These are phyloP conservation scores for Penicillium hordei DNA, from an alignment of 2,329 filamentous ascomycete species.

Conservation along the genomic window DNA sequence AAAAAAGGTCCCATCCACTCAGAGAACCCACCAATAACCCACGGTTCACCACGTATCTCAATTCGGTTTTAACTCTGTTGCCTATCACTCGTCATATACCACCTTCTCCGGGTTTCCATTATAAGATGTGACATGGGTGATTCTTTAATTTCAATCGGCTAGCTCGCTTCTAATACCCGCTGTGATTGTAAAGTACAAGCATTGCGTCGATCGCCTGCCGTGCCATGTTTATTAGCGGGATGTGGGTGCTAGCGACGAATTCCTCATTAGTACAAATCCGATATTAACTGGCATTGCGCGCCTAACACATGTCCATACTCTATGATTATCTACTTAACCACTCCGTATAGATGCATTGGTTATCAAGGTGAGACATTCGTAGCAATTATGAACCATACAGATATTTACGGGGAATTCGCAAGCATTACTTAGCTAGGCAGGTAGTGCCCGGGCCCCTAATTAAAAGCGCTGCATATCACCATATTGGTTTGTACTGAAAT, in stretches of 20 bases:
- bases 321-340: background rate
- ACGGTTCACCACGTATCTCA: background rate
- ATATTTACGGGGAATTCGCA: background rate
- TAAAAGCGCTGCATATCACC: background rate
- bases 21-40: background rate
- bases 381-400: background rate
- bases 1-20: background rate
- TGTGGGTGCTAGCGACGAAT: background rate
- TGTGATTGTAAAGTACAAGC: background rate
- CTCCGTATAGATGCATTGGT: background rate
- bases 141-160: background rate
- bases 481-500: background rate
- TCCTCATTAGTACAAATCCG: background rate
- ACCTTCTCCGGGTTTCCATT: background rate
- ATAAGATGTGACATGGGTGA: background rate
- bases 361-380: background rate
- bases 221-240: background rate
- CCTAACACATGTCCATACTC: background rate
- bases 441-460: background rate
- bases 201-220: conserved; percentile 1
- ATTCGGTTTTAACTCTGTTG: background rate
- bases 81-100: background rate
- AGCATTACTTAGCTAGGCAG: background rate
- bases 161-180: background rate
- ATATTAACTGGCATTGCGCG: too few relatives aligned